phyloP scores from a whole-genome alignment of 2,329 filamentous ascomycete species.

The Stachybotrys chlorohalonatus region DNA sequence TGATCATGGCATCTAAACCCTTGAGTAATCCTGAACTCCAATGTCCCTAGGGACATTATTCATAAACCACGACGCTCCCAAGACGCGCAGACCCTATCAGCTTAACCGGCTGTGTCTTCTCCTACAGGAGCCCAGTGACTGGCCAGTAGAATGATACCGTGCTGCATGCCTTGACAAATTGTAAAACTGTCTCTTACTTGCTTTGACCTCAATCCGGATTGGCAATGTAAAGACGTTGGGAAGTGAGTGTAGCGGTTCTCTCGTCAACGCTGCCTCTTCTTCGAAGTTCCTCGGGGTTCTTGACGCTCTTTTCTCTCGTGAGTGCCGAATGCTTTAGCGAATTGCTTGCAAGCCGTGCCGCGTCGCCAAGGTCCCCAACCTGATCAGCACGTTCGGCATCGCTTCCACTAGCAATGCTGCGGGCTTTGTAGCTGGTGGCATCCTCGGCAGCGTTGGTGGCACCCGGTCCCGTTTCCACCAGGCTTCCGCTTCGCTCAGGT shows the following conservation, averaged over 20 bases:
- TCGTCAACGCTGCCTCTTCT: slow-evolving; percentile 79
- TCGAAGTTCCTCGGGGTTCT: slow-evolving; percentile 61
- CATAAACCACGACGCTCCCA: background rate
- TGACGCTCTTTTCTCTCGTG: slow-evolving; percentile 56
- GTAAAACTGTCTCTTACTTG: background rate
- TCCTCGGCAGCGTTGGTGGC: slow-evolving; percentile 23
- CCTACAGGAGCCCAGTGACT: background rate
- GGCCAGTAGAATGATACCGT: background rate
- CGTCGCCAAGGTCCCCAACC: slow-evolving; percentile 43
- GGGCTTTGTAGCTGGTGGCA: slow-evolving; percentile 35
- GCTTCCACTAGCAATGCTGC: slow-evolving; percentile 45
- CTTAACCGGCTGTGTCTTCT: background rate
- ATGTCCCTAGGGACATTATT: background rate
- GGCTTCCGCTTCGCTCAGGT: slow-evolving; percentile 44
- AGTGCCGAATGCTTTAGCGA: slow-evolving; percentile 48
- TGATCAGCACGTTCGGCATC: slow-evolving; percentile 44
- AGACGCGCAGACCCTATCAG: background rate
- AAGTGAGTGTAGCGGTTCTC: slow-evolving; percentile 65
- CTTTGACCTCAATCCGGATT: slow-evolving; percentile 57
- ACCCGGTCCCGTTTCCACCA: slow-evolving; percentile 34
- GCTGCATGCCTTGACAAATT: background rate
- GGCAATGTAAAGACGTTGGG: slow-evolving; percentile 70
- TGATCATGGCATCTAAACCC: background rate
- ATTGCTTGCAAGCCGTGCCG: slow-evolving; percentile 46
- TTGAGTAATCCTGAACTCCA: background rate